Percentiles rank a stretch among this genome's conserved stretches.
Evolutionary conservation across 352 stramenopile genomes (phyloP).

Genomic region (Globisporangium nodosum): DNA sequence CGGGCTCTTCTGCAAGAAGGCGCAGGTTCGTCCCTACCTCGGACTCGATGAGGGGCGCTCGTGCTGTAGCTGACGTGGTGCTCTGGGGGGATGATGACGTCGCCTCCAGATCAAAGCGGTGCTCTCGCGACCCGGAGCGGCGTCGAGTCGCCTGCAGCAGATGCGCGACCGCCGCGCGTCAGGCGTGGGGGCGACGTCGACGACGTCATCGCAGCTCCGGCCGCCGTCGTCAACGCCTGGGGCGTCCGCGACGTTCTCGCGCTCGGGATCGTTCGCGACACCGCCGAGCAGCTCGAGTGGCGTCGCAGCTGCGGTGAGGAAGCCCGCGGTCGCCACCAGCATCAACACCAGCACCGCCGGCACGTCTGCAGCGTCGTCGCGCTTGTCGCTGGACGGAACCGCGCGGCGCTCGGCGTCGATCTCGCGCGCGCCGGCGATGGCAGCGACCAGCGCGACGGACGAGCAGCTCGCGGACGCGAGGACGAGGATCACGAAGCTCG

Average conservation of each 20-base stretch:
- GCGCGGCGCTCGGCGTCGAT: slow-evolving; percentile 3
- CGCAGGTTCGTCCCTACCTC: slow-evolving; percentile 17
- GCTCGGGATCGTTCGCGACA: slow-evolving; percentile 9
- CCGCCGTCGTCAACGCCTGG: slow-evolving; percentile 12
- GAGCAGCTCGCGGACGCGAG: slow-evolving; percentile 50
- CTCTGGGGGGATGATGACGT: not conserved
- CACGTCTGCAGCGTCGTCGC: slow-evolving; percentile 7
- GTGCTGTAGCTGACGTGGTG: not conserved
- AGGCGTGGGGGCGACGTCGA: slow-evolving; percentile 12
- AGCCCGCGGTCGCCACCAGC: slow-evolving; percentile 4
- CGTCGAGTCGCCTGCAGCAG: slow-evolving; percentile 26
- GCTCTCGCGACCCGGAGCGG: slow-evolving; percentile 18
- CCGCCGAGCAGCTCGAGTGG: slow-evolving; percentile 6
- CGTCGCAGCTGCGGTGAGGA: slow-evolving; percentile 10
- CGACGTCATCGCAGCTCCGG: slow-evolving; percentile 2
- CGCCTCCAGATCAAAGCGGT: slow-evolving; percentile 24
- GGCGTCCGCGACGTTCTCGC: slow-evolving; percentile 8
- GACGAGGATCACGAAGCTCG: slow-evolving; percentile 45
- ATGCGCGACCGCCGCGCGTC: slow-evolving; percentile 23
- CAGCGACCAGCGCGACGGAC: slow-evolving; percentile 15
- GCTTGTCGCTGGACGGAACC: slow-evolving; percentile 26
- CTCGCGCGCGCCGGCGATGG: slow-evolving; percentile 10
- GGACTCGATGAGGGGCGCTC: no score
- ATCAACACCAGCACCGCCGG: no score
- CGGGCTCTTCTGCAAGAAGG: slow-evolving; percentile 69